Evolutionary conservation across 805 yeast species (phyloP).

Genomic region (Teunomyces barrocoloradensis): DNA sequence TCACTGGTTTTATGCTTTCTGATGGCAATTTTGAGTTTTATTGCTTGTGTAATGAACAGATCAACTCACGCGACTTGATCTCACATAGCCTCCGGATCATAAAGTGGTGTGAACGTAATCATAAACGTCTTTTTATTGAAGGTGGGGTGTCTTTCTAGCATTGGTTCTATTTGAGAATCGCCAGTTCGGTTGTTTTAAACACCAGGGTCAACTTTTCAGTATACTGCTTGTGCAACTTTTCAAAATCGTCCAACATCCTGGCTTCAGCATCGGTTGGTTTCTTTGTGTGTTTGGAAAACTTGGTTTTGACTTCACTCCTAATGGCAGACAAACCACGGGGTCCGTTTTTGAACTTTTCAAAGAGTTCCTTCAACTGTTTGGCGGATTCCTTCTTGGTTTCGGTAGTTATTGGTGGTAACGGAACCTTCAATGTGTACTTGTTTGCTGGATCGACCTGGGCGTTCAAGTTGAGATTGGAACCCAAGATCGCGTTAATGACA

Average conservation of each 20-base stretch:
- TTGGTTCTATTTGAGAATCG: conserved; percentile 31
- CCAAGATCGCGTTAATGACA: conserved; percentile 68
- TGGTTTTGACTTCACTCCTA: conserved; percentile 53
- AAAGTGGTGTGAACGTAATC: conserved; percentile 73
- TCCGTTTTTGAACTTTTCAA: conserved; percentile 59
- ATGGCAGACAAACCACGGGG: conserved; percentile 42
- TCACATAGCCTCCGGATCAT: conserved; percentile 62
- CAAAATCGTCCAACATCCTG: conserved; percentile 59
- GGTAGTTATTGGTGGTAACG: conserved; percentile 71
- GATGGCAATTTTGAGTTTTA: conserved; percentile 35
- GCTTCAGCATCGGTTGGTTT: conserved; percentile 53
- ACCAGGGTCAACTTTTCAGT: conserved; percentile 50
- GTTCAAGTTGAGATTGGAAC: conserved; percentile 67
- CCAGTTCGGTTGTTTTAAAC: conserved; percentile 23
- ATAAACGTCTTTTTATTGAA: conserved; percentile 66
- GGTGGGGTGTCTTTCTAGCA: conserved; percentile 60
- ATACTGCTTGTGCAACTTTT: conserved; percentile 66
- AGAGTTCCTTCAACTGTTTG: conserved; percentile 62
- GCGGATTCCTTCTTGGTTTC: conserved; percentile 58
- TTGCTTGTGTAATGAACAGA: conserved; percentile 42
- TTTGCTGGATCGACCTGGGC: conserved; percentile 76
- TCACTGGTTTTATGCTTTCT: conserved; percentile 38
- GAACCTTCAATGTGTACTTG: conserved; percentile 68
- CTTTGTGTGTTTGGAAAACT: conserved; percentile 52
- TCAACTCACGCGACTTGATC: conserved; percentile 55